A percentile compares a stretch with the other conserved stretches of the same genome.
Conservation (phyloP, 768 basidiomycete genomes). For the Hortiboletus campestris region DNA sequence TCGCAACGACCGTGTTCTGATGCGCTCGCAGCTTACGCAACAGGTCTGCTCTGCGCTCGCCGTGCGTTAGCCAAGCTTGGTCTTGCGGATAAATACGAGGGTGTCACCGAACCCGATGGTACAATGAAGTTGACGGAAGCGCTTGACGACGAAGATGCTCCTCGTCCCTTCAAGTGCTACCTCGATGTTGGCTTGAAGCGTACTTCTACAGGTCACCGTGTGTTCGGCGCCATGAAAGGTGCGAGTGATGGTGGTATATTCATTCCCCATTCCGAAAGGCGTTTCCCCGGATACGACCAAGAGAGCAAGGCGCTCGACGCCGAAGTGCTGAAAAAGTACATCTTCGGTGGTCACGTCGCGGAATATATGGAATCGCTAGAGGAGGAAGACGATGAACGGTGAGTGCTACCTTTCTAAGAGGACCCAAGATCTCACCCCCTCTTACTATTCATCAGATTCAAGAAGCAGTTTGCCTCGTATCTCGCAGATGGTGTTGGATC, state of each 20-base stretch:
- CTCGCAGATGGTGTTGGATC: conserved; percentile 94
- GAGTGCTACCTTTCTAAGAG: conserved; percentile 21
- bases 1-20: neutral
- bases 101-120: conserved; percentile 89
- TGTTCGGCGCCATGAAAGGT: conserved; percentile 99
- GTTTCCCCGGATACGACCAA: conserved; percentile 96
- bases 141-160: conserved; percentile 88
- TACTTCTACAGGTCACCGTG: conserved; percentile 94
- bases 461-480: conserved; percentile 95
- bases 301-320: conserved; percentile 92
- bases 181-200: conserved; percentile 98
- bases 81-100: conserved; percentile 97
- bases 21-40: conserved; percentile 78
- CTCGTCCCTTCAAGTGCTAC: conserved; percentile 98
- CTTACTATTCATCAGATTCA: conserved; percentile 60
- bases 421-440: neutral
- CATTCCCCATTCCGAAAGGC: conserved; percentile 96
- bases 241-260: conserved; percentile 96
- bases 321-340: conserved; percentile 96
- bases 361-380: conserved; percentile 99
- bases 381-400: conserved; percentile 99
- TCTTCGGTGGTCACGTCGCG: conserved; percentile 94
- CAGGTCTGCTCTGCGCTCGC: conserved; percentile 92
- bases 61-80: conserved; percentile 94
- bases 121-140: conserved; percentile 79